These are phyloP conservation scores for Geosmithia flava DNA, from an alignment of 2,329 filamentous ascomycete species.

Conservation along the genomic window DNA sequence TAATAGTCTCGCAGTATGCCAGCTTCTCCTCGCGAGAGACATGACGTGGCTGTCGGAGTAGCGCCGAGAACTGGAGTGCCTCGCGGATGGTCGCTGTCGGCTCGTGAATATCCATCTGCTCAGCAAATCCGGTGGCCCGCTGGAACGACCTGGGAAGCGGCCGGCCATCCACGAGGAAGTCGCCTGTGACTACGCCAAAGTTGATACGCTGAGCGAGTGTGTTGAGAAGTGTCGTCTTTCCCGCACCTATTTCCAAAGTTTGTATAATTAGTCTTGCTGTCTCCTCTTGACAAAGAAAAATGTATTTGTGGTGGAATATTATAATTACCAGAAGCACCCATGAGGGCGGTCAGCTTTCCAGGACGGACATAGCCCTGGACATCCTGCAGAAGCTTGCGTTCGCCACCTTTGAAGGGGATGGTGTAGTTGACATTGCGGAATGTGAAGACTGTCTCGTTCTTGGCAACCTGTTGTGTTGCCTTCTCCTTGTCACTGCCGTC, in stretches of 20 bases:
- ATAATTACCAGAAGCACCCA: constrained; percentile 42
- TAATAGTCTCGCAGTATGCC: constrained; percentile 55
- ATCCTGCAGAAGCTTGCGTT: constrained; percentile 59
- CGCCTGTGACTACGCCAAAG: constrained; percentile 63
- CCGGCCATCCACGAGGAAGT: constrained; percentile 67
- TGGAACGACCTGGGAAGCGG: constrained; percentile 66
- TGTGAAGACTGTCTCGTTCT: constrained; percentile 48
- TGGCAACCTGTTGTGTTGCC: constrained; percentile 35
- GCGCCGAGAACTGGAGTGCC: constrained; percentile 52
- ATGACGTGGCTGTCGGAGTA: constrained; percentile 47
- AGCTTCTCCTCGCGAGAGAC: constrained; percentile 49
- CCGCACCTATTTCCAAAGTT: constrained; percentile 22
- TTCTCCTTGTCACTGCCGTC: constrained; percentile 15
- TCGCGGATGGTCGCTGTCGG: constrained; percentile 55
- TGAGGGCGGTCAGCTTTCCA: constrained; percentile 67
- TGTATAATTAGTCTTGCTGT: neutral
- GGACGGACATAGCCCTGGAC: constrained; percentile 79
- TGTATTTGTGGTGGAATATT: neutral
- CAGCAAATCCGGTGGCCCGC: constrained; percentile 58
- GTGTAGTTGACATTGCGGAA: constrained; percentile 38
- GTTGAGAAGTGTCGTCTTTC: constrained; percentile 66
- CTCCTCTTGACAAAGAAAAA: neutral
- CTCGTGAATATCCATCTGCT: constrained; percentile 58
- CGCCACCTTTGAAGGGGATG: constrained; percentile 44
- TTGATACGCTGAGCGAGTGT: constrained; percentile 63